Evolutionary conservation across 441 rosid genomes (phyloP), one percentile per base, ranked within the genome.

Genomic region (Bocquillonia castaneifolia): DNA sequence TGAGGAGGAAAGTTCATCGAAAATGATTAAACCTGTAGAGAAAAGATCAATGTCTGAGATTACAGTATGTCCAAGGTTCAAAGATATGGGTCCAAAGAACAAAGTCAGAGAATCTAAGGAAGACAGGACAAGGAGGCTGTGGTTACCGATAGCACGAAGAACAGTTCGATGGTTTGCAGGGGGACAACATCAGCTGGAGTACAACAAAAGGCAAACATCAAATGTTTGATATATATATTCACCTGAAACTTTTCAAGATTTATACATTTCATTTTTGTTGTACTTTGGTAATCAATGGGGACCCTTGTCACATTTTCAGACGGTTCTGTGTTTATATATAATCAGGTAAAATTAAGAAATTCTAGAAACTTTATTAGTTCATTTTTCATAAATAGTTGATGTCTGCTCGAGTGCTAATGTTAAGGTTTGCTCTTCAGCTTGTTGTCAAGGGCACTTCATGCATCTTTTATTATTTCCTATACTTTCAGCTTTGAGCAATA

Each of bases 11-110:
- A 72, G 59, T 57, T 66, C 77, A 29, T 74, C 71, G 1, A 63
- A 70, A 62, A 32, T 34, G 9, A 59, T 68, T 40, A 61, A 23
- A 32, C 48, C 23, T 6, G 60, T 8, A 2, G 75, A 71, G 64
- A 82, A 67, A 70, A 77, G 87, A 61, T 84, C 88, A 23, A 32
- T 72, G 76, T 84, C 88, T 6, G 88, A 84, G 59, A 82, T 84
- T 64, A 76, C 74, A 26, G 71, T 56, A 5, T 20, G 78, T 55
- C 66, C 81, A 28, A 80, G 89, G 60, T 76, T 80, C 58, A 59
- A 71, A 25, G 79, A 72, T 6, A 25, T 44, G 39, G 72, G 69
- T 25, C 0, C 22, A 6, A 80, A 15, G 42, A 64, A 48, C 34
- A 72, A 63, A 63, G 23, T 10, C 1, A 67, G 44, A 52, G 83